Evolutionary conservation across 2,329 filamentous ascomycete genomes (phyloP).

Genomic region (Xylariaceae sp.): DNA sequence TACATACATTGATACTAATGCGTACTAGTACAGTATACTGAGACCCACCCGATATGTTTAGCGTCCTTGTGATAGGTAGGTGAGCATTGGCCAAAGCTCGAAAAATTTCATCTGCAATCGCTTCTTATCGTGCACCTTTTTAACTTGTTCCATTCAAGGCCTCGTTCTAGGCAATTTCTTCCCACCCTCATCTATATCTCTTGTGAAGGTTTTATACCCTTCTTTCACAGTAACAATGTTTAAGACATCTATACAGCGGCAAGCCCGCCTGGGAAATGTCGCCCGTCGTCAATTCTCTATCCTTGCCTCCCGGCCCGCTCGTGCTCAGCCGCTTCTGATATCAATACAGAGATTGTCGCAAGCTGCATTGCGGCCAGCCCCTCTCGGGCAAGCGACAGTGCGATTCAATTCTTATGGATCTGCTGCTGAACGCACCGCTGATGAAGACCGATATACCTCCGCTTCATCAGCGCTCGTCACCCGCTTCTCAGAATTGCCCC

Average conservation of each 20-base stretch:
- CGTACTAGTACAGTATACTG: no score
- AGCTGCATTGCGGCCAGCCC: conserved; percentile 10
- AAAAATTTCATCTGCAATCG: neutral
- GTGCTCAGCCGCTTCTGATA: conserved; percentile 18
- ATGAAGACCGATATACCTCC: conserved; percentile 14
- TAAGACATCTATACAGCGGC: conserved; percentile 35
- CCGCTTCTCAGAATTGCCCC: conserved; percentile 49
- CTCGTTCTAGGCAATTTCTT: conserved; percentile 10
- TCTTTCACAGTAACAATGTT: conserved; percentile 26
- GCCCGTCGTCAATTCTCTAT: conserved; percentile 32
- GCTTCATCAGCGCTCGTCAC: conserved; percentile 35
- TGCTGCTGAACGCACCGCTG: conserved; percentile 15
- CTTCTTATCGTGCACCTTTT: neutral
- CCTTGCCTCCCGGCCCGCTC: conserved; percentile 21
- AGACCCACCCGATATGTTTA: no score
- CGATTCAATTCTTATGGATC: conserved; percentile 32
- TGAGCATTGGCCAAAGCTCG: neutral
- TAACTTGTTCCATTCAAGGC: neutral
- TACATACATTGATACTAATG: no score
- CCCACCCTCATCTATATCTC: conserved; percentile 2
- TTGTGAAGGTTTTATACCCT: conserved; percentile 7
- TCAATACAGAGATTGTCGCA: conserved; percentile 15
- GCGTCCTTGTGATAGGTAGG: no score
- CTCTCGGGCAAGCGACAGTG: conserved; percentile 20
- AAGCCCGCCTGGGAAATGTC: conserved; percentile 33